phyloP scores from a whole-genome alignment of 106 monocot species.

The Agapanthus africanus region DNA sequence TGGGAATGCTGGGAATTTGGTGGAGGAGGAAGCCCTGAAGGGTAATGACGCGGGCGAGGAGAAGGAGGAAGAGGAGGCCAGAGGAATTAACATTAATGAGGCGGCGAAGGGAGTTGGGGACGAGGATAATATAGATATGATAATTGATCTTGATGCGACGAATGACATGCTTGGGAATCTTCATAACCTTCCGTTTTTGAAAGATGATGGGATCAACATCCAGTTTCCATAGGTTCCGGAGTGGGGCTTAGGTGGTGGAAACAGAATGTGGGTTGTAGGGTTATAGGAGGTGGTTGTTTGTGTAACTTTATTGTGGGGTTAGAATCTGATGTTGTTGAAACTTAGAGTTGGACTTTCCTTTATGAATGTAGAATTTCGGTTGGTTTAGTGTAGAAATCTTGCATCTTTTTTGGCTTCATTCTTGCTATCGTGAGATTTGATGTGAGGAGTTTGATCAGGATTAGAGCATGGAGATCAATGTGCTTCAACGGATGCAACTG shows the following conservation, averaged over 20 bases:
- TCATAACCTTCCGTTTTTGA: conserved; percentile 47
- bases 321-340: no score
- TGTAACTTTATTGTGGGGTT: no score
- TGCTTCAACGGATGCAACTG: no score
- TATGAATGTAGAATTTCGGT: no score
- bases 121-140: conserved; percentile 12
- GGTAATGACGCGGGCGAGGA: background rate
- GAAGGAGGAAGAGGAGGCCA: background rate
- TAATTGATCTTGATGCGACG: conserved; percentile 32
- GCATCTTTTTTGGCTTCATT: no score
- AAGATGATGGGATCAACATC: conserved; percentile 35
- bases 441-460: no score
- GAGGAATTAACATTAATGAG: conserved; percentile 12
- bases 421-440: no score
- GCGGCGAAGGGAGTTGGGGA: conserved; percentile 14
- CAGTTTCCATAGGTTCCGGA: conserved; percentile 3
- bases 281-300: background rate
- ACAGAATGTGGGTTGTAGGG: background rate
- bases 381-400: no score
- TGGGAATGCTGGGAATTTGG: background rate
- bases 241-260: background rate
- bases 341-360: no score
- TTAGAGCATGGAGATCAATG: no score
- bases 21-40: background rate
- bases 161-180: conserved; percentile 45